These are phyloP conservation scores for Fusarium sp. DNA, from an alignment of 2,329 filamentous ascomycete genomes.

Conservation along the genomic window DNA sequence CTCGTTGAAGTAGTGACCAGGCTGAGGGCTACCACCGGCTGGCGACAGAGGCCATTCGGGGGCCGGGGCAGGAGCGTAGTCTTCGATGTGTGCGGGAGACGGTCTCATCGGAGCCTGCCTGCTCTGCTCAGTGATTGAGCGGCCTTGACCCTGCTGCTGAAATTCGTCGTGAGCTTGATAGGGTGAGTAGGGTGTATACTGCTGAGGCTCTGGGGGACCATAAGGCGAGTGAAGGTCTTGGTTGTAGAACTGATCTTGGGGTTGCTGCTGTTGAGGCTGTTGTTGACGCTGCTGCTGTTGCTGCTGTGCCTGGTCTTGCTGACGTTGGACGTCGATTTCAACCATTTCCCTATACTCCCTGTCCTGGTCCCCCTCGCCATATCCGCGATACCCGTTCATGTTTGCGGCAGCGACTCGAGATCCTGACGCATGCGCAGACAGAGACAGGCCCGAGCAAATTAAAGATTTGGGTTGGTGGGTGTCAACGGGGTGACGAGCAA, in stretches of 20 bases:
- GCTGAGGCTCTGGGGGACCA: slow-evolving; percentile 25
- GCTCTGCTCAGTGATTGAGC: slow-evolving; percentile 42
- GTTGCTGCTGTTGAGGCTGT: slow-evolving; percentile 20
- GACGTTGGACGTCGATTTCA: slow-evolving; percentile 50
- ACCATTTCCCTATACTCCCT: slow-evolving; percentile 51
- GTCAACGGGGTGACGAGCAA: slow-evolving; percentile 1
- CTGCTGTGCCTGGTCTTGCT: slow-evolving; percentile 44
- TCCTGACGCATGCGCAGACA: slow-evolving; percentile 35
- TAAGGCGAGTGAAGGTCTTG: slow-evolving; percentile 40
- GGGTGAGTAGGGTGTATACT: slow-evolving; percentile 34
- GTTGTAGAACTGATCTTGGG: slow-evolving; percentile 32
- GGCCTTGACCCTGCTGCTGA: slow-evolving; percentile 29
- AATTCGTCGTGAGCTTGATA: slow-evolving; percentile 40
- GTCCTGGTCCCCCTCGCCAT: slow-evolving; percentile 34
- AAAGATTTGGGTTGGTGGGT: not conserved
- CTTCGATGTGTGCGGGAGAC: slow-evolving; percentile 35
- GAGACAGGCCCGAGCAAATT: not conserved
- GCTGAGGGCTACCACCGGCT: slow-evolving; percentile 38
- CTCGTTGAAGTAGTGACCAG: slow-evolving; percentile 38
- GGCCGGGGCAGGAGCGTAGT: slow-evolving; percentile 36
- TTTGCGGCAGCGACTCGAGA: slow-evolving; percentile 15
- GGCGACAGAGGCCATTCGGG: slow-evolving; percentile 43
- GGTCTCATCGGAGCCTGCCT: slow-evolving; percentile 29
- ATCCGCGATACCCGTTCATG: slow-evolving; percentile 47
- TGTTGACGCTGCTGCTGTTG: slow-evolving; percentile 33